Base-by-base conservation (phyloP, 78 protist species). In the Protostelium mycophagum region DNA sequence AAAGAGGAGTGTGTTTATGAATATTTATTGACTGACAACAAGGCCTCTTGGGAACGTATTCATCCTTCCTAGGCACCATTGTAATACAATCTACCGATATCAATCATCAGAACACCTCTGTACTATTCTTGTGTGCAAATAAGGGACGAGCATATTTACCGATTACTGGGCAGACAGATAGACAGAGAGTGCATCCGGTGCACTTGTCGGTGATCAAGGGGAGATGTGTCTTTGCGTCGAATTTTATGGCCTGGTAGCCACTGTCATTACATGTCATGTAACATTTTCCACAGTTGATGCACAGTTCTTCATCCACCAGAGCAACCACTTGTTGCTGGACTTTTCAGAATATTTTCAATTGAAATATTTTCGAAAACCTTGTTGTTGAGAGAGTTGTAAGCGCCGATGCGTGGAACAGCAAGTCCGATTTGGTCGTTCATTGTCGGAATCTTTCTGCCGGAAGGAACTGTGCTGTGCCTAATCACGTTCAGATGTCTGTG, bases 261-360 rank as follows among this genome's bases (percentile, higher is more conserved):
- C 90, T 85, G 93, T 96, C 98, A 83, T 95, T 94, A 94, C 98
- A 97, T 9, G 98, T 96, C 98, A 97, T 98, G 92, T 95, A 95
- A 90, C 99, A 98, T 91, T 97, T 97, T 85, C 99, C 99, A 88
- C 99, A 98, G 96, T 98, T 98, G 89, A 98, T 97, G 95, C 99
- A 98, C 91, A 91, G 35, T 34, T 98, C 99, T 63, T 95, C 97
- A 90, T 98, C 96, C 31, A 98, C 88, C 37, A 93, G 63, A 0
- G 99, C 99, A 0, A 98, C 98, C n/a, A 95, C 98, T 90, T 98
- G 99, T 85, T 94, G 86, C 73, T 51, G 73, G 5, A 51, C 31
- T 25, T 5, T 5, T 51, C 73, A 51, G 73, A 51, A 16, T 25
- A 25, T 5, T 51, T 25, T 5, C 5, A 51, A 16, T 5, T 51